Evolutionary conservation across 148 eudicot genomes (phyloP).

Genomic region (Chenopodium quinoa): DNA sequence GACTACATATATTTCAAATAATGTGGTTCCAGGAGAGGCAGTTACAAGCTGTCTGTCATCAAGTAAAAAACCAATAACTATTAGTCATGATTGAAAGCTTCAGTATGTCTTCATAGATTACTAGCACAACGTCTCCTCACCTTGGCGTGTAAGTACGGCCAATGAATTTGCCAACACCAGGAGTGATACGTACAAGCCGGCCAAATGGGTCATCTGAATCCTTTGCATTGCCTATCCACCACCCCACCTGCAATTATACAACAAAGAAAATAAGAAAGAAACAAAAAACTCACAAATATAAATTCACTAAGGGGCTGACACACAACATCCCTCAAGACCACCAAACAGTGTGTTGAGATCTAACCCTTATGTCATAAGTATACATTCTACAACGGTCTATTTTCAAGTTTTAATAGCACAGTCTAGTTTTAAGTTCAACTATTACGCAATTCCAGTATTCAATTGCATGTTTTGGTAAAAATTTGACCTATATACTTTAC

Average conservation of each 20-base stretch:
- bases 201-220: slow-evolving; percentile 94
- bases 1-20: slow-evolving; percentile 88
- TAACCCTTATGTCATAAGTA: neutral
- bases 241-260: slow-evolving; percentile 63
- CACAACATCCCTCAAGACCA: slow-evolving; percentile 9
- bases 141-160: slow-evolving; percentile 86
- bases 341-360: neutral
- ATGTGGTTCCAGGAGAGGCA: slow-evolving; percentile 86
- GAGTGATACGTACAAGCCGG: slow-evolving; percentile 70
- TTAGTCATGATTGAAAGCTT: slow-evolving; percentile 2
- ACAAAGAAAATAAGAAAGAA: neutral
- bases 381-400: neutral
- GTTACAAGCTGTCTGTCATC: slow-evolving; percentile 72
- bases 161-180: slow-evolving; percentile 91
- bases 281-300: neutral
- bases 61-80: neutral
- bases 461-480: neutral
- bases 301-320: neutral
- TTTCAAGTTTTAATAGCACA: neutral
- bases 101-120: slow-evolving; percentile 3
- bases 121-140: slow-evolving; percentile 31
- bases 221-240: slow-evolving; percentile 95
- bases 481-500: neutral
- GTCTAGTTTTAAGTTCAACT: neutral
- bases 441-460: neutral